Percentiles rank a stretch among this genome's conserved stretches.
Evolutionary conservation across 768 basidiomycete genomes (phyloP).

Genomic region (Lentinula sp.): DNA sequence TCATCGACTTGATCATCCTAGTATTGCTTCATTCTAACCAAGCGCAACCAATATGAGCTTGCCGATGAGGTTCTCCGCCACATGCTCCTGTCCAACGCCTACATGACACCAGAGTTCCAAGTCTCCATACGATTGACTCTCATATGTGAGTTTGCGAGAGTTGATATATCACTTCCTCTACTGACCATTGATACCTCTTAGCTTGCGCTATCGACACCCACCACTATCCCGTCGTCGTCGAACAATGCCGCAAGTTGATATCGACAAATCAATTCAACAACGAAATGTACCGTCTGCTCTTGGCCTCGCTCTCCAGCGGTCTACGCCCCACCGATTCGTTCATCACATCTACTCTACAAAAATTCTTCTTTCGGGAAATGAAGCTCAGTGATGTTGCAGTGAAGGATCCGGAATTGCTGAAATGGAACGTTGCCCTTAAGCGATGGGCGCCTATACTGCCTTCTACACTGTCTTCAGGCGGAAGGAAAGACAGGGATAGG

Average conservation of each 20-base stretch:
- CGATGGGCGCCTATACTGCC: conserved; percentile 44
- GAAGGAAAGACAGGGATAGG: conserved; percentile 35
- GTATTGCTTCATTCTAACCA: conserved; percentile 72
- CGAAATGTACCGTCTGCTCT: conserved; percentile 73
- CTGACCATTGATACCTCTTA: conserved; percentile 20
- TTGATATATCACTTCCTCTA: not conserved
- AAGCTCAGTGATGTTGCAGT: conserved; percentile 61
- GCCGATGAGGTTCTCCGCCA: conserved; percentile 77
- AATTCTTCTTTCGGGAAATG: conserved; percentile 79
- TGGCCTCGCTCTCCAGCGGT: conserved; percentile 69
- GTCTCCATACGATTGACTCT: conserved; percentile 71
- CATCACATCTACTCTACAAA: conserved; percentile 73
- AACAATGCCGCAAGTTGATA: conserved; percentile 73
- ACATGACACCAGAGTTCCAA: conserved; percentile 52
- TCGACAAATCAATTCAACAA: conserved; percentile 80
- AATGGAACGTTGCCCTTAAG: conserved; percentile 55
- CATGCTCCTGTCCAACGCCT: conserved; percentile 68
- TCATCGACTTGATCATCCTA: conserved; percentile 19
- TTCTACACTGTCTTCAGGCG: conserved; percentile 25
- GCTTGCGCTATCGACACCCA: conserved; percentile 67
- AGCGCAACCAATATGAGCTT: conserved; percentile 52
- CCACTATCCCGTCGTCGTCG: conserved; percentile 53
- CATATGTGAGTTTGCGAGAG: conserved; percentile 47
- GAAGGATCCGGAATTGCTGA: conserved; percentile 51
- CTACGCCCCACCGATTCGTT: conserved; percentile 67